Evolutionary conservation across 345 rosid genomes (phyloP).

Genomic region (Orychophragmus violaceus): DNA sequence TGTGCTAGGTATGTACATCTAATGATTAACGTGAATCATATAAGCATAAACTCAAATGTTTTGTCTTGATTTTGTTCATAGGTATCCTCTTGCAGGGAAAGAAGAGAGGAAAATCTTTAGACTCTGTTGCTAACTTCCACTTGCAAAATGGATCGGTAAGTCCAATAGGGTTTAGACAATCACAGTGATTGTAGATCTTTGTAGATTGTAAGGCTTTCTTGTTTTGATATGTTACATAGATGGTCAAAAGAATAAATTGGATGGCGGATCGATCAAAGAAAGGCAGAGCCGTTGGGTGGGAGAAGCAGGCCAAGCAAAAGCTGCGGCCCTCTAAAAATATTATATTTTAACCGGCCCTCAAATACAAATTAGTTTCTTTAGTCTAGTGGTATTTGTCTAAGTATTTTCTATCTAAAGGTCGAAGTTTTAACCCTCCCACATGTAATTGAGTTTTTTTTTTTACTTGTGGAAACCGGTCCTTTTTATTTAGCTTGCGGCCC

Average conservation of each 20-base stretch:
- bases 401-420: too few relatives aligned
- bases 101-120: conserved; percentile 92
- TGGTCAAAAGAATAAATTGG: conserved; percentile 94
- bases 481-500: too few relatives aligned
- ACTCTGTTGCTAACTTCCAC: conserved; percentile 96
- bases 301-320: too few relatives aligned
- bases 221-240: conserved; percentile 35
- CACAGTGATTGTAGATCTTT: neutral
- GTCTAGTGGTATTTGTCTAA: too few relatives aligned
- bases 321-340: too few relatives aligned
- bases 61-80: conserved; percentile 17
- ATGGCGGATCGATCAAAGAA: conserved; percentile 82
- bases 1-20: conserved; percentile 59
- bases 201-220: neutral
- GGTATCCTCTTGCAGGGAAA: conserved; percentile 92
- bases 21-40: neutral
- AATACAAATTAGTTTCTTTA: too few relatives aligned
- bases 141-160: conserved; percentile 97
- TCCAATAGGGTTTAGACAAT: neutral
- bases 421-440: too few relatives aligned
- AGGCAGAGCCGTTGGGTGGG: too few relatives aligned
- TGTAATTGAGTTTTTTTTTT: too few relatives aligned
- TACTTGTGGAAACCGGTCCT: too few relatives aligned
- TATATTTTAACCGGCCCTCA: too few relatives aligned
- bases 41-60: neutral